Conservation (phyloP, 1,284 basidiomycete genomes). For the Malassezia pachydermatis region DNA sequence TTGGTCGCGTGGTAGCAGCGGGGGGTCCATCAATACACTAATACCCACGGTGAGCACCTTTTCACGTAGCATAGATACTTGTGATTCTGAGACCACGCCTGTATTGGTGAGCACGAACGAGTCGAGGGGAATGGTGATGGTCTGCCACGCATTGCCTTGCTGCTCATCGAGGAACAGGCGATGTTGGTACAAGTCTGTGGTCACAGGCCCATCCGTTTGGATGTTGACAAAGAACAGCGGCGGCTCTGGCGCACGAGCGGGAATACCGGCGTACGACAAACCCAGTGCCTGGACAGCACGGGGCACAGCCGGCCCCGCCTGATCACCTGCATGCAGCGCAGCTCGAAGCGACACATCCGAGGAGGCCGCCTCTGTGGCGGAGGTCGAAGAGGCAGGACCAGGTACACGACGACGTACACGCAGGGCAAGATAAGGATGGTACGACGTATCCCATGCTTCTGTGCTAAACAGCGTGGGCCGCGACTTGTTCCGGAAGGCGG, state of each 20-base stretch:
- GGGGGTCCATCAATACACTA: constrained; percentile 50
- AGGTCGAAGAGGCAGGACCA: constrained; percentile 11
- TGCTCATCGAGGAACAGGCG: constrained; percentile 63
- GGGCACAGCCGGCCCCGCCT: constrained; percentile 24
- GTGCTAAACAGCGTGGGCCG: constrained; percentile 65
- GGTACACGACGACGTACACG: constrained; percentile 55
- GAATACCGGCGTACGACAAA: constrained; percentile 6
- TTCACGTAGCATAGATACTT: constrained; percentile 65
- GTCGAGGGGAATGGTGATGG: constrained; percentile 70
- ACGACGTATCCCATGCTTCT: constrained; percentile 66
- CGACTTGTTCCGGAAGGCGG: constrained; percentile 67
- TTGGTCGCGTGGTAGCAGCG: constrained; percentile 9
- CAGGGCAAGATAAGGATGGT: constrained; percentile 66
- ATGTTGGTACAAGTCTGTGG: constrained; percentile 74
- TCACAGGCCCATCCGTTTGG: constrained; percentile 63
- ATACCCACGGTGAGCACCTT: constrained; percentile 70
- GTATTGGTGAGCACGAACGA: constrained; percentile 73
- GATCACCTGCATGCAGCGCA: constrained; percentile 31
- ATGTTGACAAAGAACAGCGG: constrained; percentile 62
- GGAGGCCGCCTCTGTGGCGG: background rate
- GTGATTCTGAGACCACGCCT: constrained; percentile 59
- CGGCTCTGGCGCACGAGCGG: constrained; percentile 22
- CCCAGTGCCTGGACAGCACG: constrained; percentile 35
- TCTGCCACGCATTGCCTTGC: constrained; percentile 66
- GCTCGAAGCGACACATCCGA: constrained; percentile 20